These are phyloP conservation scores for Ormosia semicastrata DNA, from an alignment of 306 rosid genomes.

Conservation along the genomic window DNA sequence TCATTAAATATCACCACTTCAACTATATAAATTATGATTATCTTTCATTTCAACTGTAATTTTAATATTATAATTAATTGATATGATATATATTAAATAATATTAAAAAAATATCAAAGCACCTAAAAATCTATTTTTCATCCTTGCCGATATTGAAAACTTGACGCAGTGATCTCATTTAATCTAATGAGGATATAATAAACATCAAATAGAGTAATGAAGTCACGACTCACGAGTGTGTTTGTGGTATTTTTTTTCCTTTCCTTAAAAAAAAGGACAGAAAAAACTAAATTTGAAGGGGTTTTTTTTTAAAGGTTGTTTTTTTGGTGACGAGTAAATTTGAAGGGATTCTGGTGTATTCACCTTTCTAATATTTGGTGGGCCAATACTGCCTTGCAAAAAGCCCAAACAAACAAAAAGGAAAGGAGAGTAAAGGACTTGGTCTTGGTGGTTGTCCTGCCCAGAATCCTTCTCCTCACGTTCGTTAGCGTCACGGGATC, in stretches of 20 bases:
- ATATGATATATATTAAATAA: no score
- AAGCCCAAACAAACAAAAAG: neutral
- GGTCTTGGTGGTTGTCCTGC: neutral
- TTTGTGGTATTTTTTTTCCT: neutral
- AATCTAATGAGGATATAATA: neutral
- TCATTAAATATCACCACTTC: no score
- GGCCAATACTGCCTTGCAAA: neutral
- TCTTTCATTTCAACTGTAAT: no score
- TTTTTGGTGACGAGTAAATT: no score
- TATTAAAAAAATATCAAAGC: no score
- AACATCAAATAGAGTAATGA: neutral
- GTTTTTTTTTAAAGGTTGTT: neutral
- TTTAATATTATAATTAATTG: no score
- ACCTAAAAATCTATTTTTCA: no score
- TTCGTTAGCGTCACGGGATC: neutral
- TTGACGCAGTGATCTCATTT: neutral
- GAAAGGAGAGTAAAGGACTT: neutral
- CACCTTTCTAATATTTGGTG: neutral
- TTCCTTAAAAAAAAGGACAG: no score
- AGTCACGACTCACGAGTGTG: neutral
- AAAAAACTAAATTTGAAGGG: neutral
- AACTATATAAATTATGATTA: no score
- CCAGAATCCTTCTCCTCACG: neutral
- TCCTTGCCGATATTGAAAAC: neutral
- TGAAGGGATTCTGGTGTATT: neutral